A percentile compares a stretch with the other conserved stretches of the same genome.
Conservation (phyloP, 176 grass and related monocot genomes). For the Elaeis guineensis region DNA sequence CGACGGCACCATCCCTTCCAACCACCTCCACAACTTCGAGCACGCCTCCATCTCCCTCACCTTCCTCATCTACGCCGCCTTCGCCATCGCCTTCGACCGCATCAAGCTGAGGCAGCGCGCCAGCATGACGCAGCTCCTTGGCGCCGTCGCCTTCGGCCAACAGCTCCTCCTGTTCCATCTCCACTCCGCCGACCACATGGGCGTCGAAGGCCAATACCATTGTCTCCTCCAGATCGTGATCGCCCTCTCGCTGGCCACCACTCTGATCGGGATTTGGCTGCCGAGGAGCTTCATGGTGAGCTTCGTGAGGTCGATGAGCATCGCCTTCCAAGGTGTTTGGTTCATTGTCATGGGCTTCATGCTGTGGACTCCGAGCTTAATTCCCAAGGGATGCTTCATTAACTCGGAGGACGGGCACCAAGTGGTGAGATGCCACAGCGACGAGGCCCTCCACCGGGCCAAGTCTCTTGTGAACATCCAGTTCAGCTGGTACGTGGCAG, state of each 20-base stretch:
- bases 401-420: slow-evolving; percentile 8
- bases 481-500: slow-evolving; percentile 10
- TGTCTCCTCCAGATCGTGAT: slow-evolving; percentile 6
- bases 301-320: slow-evolving; percentile 10
- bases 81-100: slow-evolving; percentile 56
- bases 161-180: slow-evolving; percentile 11
- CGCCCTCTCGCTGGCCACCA: background rate
- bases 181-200: slow-evolving; percentile 18
- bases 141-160: slow-evolving; percentile 3
- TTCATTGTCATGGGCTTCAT: slow-evolving; percentile 13
- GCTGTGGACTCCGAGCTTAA: slow-evolving; percentile 15
- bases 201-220: slow-evolving; percentile 13
- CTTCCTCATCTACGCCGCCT: slow-evolving; percentile 55
- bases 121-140: background rate
- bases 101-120: background rate
- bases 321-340: slow-evolving; percentile 8
- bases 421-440: background rate
- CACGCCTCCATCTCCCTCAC: slow-evolving; percentile 88
- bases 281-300: slow-evolving; percentile 9
- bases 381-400: slow-evolving; percentile 12
- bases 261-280: background rate
- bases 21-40: slow-evolving; percentile 98
- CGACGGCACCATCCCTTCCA: slow-evolving; percentile 72
- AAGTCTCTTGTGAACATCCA: slow-evolving; percentile 17
- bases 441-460: slow-evolving; percentile 1